phyloP scores from a whole-genome alignment of 2,329 filamentous ascomycete genomes.

The Aspergillus novoparasiticus region DNA sequence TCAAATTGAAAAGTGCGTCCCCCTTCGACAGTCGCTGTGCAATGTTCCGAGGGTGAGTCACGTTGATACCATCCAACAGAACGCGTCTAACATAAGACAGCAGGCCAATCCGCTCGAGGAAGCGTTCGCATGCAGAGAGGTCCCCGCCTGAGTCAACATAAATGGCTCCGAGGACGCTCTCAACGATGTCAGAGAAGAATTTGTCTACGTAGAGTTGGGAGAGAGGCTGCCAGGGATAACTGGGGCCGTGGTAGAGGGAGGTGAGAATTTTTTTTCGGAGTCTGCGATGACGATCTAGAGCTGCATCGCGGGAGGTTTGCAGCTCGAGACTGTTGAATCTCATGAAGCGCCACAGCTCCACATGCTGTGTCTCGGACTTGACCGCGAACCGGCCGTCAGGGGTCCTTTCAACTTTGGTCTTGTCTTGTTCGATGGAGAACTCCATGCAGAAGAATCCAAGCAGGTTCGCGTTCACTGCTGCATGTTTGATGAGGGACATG shows the following conservation, averaged over 20 bases:
- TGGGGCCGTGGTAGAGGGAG: conserved; percentile 52
- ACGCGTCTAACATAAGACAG: conserved; percentile 64
- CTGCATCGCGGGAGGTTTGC: conserved; percentile 18
- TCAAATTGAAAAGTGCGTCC: conserved; percentile 20
- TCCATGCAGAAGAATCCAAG: conserved; percentile 76
- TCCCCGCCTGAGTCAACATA: conserved; percentile 75
- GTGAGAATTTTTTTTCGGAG: conserved; percentile 54
- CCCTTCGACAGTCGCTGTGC: conserved; percentile 60
- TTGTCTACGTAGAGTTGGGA: conserved; percentile 69
- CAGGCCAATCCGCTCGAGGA: conserved; percentile 68
- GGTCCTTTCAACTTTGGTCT: conserved; percentile 9
- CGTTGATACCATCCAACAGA: conserved; percentile 59
- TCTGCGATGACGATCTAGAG: conserved; percentile 47
- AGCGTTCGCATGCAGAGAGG: conserved; percentile 58
- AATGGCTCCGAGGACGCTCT: conserved; percentile 77
- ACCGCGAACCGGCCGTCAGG: conserved; percentile 27
- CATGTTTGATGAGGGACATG: conserved; percentile 78
- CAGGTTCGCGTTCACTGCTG: conserved; percentile 78
- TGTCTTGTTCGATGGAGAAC: conserved; percentile 23
- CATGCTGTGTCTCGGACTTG: conserved; percentile 22
- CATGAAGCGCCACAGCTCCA: conserved; percentile 71
- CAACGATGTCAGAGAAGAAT: conserved; percentile 81
- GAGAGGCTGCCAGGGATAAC: conserved; percentile 78
- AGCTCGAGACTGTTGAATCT: conserved; percentile 39
- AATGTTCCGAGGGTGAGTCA: conserved; percentile 66